Base-by-base conservation (phyloP, 140 eudicot genomes). In the Anethum foeniculum region DNA sequence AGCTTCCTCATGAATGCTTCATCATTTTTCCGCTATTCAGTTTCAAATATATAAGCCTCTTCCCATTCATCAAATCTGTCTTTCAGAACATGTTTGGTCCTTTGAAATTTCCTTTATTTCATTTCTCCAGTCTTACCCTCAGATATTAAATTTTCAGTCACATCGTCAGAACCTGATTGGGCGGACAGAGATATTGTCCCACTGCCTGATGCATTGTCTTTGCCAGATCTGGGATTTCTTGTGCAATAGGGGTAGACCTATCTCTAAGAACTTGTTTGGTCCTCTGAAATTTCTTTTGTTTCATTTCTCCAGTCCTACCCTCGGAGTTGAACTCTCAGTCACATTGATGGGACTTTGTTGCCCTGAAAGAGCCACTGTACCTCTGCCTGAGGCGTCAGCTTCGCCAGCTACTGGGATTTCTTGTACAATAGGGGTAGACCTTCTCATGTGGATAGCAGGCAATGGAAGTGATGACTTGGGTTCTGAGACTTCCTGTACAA, bases 1-100 rank as follows among this genome's bases (percentile, higher is more conserved):
- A 68, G 98, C 98, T 85, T 93, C 98, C 85, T 92, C 97, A 94
- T 93, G 80, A 92, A 94, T 81, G 80, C 85, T 77, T 94, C 94
- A 83, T 90, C 98, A 32, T 75, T 83, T 85, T 89, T 88, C 75
- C 87, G 83, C 82, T 86, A 92, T 84, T 88, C 87, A 32, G 84
- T 73, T 88, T 91, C 92, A 77, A 84, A 79, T 65, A 58, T 84
- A 75, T 85, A 90, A 25, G 93, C 97, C 56, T 91, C 93, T 85
- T 91, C 92, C 97, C 91, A 90, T 75, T 92, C 92, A 87, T 92
- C 96, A 85, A 90, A 92, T 83, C 88, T 89, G 85, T 91, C 97
- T 85, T 60, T 88, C 7, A 78, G 13, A 27, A 94, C 82, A 77
- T 89, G 97, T 77, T 88, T 89, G 82, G 32, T 86, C 67, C 98